Evolutionary conservation across 352 stramenopile species (phyloP), one percentile per base, ranked within the genome.

Genomic region (Plasmopara halstedii): DNA sequence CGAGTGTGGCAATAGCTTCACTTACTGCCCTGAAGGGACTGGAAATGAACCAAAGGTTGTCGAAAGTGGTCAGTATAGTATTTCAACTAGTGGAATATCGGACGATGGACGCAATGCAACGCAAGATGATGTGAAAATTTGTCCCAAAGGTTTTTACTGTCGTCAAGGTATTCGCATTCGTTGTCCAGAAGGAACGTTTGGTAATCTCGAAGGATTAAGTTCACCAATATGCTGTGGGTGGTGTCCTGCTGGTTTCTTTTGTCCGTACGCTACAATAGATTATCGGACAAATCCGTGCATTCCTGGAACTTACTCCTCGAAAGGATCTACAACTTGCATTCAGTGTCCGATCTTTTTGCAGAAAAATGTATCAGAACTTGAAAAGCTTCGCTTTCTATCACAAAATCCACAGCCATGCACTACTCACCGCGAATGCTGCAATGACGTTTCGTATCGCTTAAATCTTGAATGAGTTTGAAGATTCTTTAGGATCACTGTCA

Each of bases 211-310:
- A 38, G 67, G 72, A 1, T 48, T 88, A 0, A 86, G 59, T 21
- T 63, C 54, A 15, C 46, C 42, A 1, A 62, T 63, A 18, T 95
- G 81, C 46, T 58, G 46, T 11, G 81, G 80, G 0, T 84, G 68
- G 71, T 95, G 81, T 42, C 71, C 71, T 0, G 47, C 77, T 0
- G 79, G 81, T 0, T 90, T 56, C 56, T 85, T 56, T 27, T 94
- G 83, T 50, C 76, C 76, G 4, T 62, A 70, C 8, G 74, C 59
- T 1, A 85, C 80, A 0, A 53, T 45, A 0, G 66, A 85, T 14
- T 85, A 73, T 14, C 50, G 44, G 6, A 20, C 27, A 6, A 73
- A 84, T 27, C 34, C 58, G 3, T 84, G 73, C 46, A 50, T 58
- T 27, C 25, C 20, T 5, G 69, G 75, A 3, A 73, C 70, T 5